These are phyloP conservation scores for Floccularia luteovirens DNA, from an alignment of 768 basidiomycete genomes.

Conservation along the genomic window DNA sequence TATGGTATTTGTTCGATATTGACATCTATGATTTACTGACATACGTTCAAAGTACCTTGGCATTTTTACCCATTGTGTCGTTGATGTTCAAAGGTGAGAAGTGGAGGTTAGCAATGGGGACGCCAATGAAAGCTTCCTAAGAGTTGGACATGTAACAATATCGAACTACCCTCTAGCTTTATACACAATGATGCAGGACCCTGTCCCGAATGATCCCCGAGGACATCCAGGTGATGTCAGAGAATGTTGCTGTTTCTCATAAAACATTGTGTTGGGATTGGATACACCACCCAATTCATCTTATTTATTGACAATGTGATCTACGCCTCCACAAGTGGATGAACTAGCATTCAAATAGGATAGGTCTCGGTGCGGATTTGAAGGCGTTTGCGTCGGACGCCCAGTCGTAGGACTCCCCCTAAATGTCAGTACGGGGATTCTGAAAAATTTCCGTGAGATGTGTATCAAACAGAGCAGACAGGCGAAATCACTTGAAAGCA, in stretches of 20 bases:
- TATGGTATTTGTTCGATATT: constrained; percentile 18
- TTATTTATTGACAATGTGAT: too few relatives aligned
- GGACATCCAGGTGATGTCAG: too few relatives aligned
- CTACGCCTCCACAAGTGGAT: too few relatives aligned
- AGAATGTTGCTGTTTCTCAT: too few relatives aligned
- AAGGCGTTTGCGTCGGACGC: constrained; percentile 7
- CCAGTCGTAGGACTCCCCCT: constrained; percentile 6
- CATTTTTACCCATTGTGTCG: constrained; percentile 23
- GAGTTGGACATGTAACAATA: not conserved
- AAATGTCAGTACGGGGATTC: constrained; percentile 9
- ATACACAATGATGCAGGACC: too few relatives aligned
- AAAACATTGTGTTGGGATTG: too few relatives aligned
- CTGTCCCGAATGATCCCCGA: too few relatives aligned
- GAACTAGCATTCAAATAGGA: constrained; percentile 10
- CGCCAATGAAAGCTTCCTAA: constrained; percentile 10
- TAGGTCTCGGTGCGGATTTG: constrained; percentile 13
- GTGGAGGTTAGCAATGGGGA: constrained; percentile 21
- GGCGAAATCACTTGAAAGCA: constrained; percentile 10
- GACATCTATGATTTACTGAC: constrained; percentile 2
- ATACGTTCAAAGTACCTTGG: constrained; percentile 14
- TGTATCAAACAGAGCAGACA: not conserved
- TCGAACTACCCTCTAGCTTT: too few relatives aligned
- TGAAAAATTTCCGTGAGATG: not conserved
- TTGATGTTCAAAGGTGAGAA: constrained; percentile 24
- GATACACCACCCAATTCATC: too few relatives aligned